Evolutionary conservation across 768 basidiomycete genomes (phyloP), one percentile per base, ranked within the genome.

Genomic region (Collybia sp.): DNA sequence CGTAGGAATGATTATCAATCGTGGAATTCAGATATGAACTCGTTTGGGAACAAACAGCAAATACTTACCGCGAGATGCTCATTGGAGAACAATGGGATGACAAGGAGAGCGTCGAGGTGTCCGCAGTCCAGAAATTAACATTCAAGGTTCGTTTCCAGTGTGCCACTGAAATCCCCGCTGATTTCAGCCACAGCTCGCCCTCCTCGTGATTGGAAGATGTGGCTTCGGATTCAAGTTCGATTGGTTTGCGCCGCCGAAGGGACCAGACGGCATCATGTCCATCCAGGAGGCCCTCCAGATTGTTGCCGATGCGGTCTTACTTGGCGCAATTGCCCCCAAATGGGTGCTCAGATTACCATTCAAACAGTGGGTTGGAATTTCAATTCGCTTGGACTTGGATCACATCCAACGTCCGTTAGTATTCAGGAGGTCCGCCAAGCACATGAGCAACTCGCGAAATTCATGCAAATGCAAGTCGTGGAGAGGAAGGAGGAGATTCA

Each of bases 1-100:
- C 18, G 40, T 12, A 13, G n/a, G 10, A 16, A 25, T 17, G n/a
- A n/a, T 35, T 15, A 40, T 17, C 17, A 17, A 19, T 11, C 12
- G n/a, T 36, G 13, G 11, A 32, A 35, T 40, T 15, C 42, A 59
- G 62, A 15, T 66, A 62, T 41, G 50, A 52, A 16, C 52, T 59
- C 3, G 68, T 68, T 2, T 65, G 64, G 60, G 34, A 54, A 8
- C 51, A 60, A 37, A 60, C 59, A 6, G 20, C 55, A 13, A 25
- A 47, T 19, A 54, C 61, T 13, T 61, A 63, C 42, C 44, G 55
- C 6, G 55, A 64, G 37, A 64, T 67, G 62, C 47, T 64, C 18
- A 35, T 38, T 9, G 47, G 47, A 6, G 59, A 65, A 42, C 51
- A 58, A 5, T 62, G 64, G 58, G 36, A 45, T 12, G 41, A 45